Evolutionary conservation across 768 basidiomycete genomes (phyloP).

Genomic region (Hericium alpestre): DNA sequence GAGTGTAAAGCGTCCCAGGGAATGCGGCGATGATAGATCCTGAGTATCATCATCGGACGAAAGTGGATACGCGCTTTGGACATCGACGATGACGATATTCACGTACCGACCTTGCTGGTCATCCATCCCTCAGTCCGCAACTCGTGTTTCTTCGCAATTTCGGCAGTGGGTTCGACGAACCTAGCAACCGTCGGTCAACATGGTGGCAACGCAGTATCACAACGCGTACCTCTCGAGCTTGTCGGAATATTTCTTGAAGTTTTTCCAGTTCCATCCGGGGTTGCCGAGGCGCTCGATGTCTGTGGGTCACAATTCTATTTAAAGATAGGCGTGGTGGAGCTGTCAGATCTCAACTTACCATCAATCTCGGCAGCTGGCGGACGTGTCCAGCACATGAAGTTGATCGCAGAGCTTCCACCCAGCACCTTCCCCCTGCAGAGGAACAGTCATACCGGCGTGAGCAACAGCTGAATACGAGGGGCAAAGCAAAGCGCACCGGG

Average conservation of each 20-base stretch:
- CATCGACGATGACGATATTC: neutral
- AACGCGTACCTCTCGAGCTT: conserved; percentile 13
- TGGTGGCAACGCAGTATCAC: too few species aligned
- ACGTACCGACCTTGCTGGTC: neutral
- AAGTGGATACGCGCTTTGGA: neutral
- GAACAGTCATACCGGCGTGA: neutral
- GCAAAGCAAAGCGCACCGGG: neutral
- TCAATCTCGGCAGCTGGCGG: conserved; percentile 16
- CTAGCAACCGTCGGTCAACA: neutral
- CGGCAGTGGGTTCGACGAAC: neutral
- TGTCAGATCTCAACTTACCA: neutral
- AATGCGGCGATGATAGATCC: neutral
- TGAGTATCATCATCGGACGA: neutral
- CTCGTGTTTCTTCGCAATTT: neutral
- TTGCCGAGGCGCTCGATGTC: conserved; percentile 17
- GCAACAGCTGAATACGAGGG: too few species aligned
- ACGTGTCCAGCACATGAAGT: conserved; percentile 12
- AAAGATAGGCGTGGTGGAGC: neutral
- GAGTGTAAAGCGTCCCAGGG: neutral
- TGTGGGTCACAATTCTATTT: neutral
- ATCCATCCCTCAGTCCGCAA: neutral
- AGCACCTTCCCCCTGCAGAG: conserved; percentile 12
- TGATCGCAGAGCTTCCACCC: conserved; percentile 12
- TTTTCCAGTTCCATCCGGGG: conserved; percentile 20
- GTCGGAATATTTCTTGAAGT: conserved; percentile 11